A percentile compares a stretch with the other conserved stretches of the same genome.
Evolutionary conservation across 2,329 filamentous ascomycete species (phyloP).

Genomic region (Fusarium buharicum): DNA sequence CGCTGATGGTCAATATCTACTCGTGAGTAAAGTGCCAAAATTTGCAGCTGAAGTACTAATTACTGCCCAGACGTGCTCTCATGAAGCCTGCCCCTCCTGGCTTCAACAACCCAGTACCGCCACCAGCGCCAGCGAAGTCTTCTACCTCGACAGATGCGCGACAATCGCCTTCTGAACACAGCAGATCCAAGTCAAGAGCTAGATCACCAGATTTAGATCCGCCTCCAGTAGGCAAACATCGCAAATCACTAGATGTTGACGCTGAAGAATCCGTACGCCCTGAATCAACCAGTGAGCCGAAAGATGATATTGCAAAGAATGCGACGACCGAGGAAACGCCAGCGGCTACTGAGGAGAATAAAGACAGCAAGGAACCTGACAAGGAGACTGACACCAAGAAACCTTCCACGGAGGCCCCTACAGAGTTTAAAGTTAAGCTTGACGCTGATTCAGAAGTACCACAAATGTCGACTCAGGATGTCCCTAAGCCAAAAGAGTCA

Average conservation of each 20-base stretch:
- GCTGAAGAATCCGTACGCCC: not conserved
- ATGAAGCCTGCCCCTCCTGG: conserved; percentile 45
- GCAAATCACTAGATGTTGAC: conserved; percentile 3
- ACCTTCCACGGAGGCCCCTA: not conserved
- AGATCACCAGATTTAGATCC: conserved; percentile 24
- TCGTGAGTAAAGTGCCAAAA: conserved; percentile 39
- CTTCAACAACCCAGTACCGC: conserved; percentile 20
- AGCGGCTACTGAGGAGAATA: not conserved
- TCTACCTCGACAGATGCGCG: not conserved
- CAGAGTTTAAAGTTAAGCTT: conserved; percentile 8
- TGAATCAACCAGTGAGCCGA: not conserved
- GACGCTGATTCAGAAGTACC: conserved; percentile 5
- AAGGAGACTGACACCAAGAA: accelerated
- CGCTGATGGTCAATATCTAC: conserved; percentile 50
- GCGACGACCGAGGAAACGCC: not conserved
- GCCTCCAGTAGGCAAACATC: conserved; percentile 16
- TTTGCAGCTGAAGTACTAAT: conserved; percentile 7
- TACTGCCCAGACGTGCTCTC: conserved; percentile 39
- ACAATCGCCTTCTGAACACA: not conserved
- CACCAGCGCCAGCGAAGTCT: conserved; percentile 20
- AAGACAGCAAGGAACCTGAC: not conserved
- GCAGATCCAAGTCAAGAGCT: conserved; percentile 1
- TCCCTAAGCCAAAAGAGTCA: not conserved
- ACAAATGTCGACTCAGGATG: not conserved
- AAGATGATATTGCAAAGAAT: not conserved